These are phyloP conservation scores for Plasmopara viticola DNA, from an alignment of 352 stramenopile species.

Conservation along the genomic window DNA sequence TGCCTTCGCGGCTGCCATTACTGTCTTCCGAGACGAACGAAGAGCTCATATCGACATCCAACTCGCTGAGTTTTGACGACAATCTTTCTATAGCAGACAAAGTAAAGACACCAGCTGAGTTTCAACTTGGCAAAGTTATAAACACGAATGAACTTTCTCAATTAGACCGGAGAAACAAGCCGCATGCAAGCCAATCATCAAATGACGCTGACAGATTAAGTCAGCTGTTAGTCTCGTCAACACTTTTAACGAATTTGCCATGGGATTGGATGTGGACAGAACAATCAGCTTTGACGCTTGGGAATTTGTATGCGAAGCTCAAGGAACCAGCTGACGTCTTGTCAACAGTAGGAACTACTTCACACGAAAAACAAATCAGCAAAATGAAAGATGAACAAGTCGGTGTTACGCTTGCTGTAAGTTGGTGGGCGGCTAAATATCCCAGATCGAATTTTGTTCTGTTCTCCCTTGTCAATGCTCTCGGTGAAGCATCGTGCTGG, in stretches of 20 bases:
- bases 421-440: constrained; percentile 47
- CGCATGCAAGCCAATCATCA: constrained; percentile 2
- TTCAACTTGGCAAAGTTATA: constrained; percentile 3
- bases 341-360: constrained; percentile 12
- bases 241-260: constrained; percentile 33
- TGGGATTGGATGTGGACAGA: constrained; percentile 59
- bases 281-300: constrained; percentile 33
- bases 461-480: constrained; percentile 63
- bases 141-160: neutral
- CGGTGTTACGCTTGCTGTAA: constrained; percentile 62
- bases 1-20: constrained; percentile 38
- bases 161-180: neutral
- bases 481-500: constrained; percentile 51
- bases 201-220: constrained; percentile 25
- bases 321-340: constrained; percentile 22
- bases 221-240: constrained; percentile 38
- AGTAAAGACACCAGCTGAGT: neutral
- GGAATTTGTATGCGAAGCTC: constrained; percentile 21
- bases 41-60: constrained; percentile 10
- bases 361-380: constrained; percentile 45
- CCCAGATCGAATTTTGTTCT: constrained; percentile 46
- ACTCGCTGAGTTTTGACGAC: constrained; percentile 9
- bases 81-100: constrained; percentile 9
- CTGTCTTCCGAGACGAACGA: constrained; percentile 24
- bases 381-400: constrained; percentile 55